Evolutionary conservation across 257 asterid species (phyloP), one percentile per base, ranked within the genome.

Genomic region (Plantago major): DNA sequence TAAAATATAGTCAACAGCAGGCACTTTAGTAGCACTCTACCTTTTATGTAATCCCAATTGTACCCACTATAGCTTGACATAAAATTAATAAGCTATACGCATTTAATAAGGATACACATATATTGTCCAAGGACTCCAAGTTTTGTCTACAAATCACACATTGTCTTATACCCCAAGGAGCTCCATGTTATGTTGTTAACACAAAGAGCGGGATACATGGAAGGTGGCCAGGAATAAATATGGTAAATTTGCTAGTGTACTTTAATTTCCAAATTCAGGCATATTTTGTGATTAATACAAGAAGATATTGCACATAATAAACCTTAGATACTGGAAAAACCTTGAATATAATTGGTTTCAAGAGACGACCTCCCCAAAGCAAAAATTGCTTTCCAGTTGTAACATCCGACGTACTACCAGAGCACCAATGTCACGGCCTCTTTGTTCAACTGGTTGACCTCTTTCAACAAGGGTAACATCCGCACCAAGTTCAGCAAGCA

Each of bases 401-500:
- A 92, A 76, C 73, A 80, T 55, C 57, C 82, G 78, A 43, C 96
- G 95, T 70, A 84, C 99, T 65, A 89, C 82, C 79, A 92, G 70
- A 55, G 99, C 97, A 66, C 99, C 97, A 71, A 92, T 89, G 52
- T 92, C 97, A 26, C 97, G 88, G 17, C 99, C 99, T 73, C 99
- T 84, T 72, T 82, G 87, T 65, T 92, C 99, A 68, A 89, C 99
- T 3, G 99, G 81, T 72, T 92, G 79, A 64, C 99, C 99, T 78
- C 99, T 83, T 83, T 89, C 99, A 53, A 92, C 37, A 44, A 92
- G 70, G 10, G 97, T 81, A 62, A 92, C 97, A 76, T 92, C 88
- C 16, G 89, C 99, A 55, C 99, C 99, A 76, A 80, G 79, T 79
- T 89, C 99, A 73, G 97, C 97, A 57, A 92, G 96, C 70, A 89